Percentiles rank a stretch among this genome's conserved stretches.
Evolutionary conservation across 495 filamentous ascomycete species (phyloP).

Genomic region (Choiromyces venosus): DNA sequence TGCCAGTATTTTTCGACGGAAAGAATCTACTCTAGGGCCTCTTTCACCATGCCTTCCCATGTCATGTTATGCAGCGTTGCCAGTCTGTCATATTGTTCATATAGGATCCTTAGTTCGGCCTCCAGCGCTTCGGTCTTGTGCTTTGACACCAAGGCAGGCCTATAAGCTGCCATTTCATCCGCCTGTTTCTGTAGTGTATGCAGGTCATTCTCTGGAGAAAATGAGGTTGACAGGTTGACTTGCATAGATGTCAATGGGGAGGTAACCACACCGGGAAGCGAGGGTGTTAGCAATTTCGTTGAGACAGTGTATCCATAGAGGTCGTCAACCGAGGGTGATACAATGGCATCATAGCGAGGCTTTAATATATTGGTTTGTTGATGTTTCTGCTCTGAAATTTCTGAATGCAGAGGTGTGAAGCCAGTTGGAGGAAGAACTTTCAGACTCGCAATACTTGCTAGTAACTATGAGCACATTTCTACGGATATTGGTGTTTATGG

Average conservation of each 20-base stretch:
- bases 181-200: slow-evolving; percentile 22
- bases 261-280: background rate
- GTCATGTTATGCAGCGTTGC: slow-evolving; percentile 35
- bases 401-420: slow-evolving; percentile 10
- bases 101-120: slow-evolving; percentile 29
- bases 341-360: slow-evolving; percentile 38
- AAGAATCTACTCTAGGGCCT: background rate
- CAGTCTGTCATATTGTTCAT: slow-evolving; percentile 38
- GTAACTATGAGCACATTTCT: background rate
- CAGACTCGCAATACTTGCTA: slow-evolving; percentile 30
- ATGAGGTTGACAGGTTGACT: slow-evolving; percentile 7
- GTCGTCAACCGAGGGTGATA: slow-evolving; percentile 20
- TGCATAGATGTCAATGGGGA: background rate
- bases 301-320: slow-evolving; percentile 18
- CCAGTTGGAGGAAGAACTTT: slow-evolving; percentile 30
- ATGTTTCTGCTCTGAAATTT: background rate
- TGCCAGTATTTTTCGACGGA: background rate
- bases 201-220: slow-evolving; percentile 26
- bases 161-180: slow-evolving; percentile 28
- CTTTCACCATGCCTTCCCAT: slow-evolving; percentile 30
- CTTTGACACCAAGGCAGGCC: slow-evolving; percentile 23
- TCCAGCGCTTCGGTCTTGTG: slow-evolving; percentile 32
- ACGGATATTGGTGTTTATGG: background rate
- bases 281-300: slow-evolving; percentile 4
- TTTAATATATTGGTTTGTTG: slow-evolving; percentile 29